A percentile compares a stretch with the other conserved stretches of the same genome.
Conservation (phyloP, 148 eudicot genomes). For the Polygonum aviculare region DNA sequence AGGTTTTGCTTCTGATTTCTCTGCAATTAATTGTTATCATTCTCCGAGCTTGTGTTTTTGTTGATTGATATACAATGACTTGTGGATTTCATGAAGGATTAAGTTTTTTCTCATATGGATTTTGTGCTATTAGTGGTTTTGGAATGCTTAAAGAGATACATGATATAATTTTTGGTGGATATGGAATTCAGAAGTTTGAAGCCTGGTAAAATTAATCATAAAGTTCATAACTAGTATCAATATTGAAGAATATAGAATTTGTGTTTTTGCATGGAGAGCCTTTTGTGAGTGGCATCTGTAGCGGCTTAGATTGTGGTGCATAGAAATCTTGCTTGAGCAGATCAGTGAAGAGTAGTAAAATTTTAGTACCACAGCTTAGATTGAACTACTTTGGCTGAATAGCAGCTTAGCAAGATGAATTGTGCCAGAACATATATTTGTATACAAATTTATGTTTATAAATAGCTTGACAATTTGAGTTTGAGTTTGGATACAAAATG, state of each 20-base stretch:
- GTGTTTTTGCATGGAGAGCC: neutral
- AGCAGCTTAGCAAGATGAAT: neutral
- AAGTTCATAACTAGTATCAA: neutral
- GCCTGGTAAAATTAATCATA: neutral
- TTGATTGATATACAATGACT: neutral
- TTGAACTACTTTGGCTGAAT: neutral
- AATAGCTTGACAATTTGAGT: neutral
- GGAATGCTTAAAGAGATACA: neutral
- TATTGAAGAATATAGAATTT: neutral
- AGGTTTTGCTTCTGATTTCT: constrained; percentile 30
- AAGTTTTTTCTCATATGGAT: too few relatives aligned
- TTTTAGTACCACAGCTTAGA: too few relatives aligned
- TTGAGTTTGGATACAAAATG: neutral
- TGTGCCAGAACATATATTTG: neutral
- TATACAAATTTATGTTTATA: neutral
- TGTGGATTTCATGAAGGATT: neutral
- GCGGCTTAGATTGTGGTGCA: neutral
- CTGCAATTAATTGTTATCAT: neutral
- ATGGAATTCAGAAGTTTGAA: neutral
- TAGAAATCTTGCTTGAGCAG: neutral
- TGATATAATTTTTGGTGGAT: neutral
- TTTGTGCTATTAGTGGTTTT: neutral
- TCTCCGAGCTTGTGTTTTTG: neutral
- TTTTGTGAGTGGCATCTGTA: neutral
- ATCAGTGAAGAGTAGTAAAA: neutral